phyloP scores from a whole-genome alignment of 306 rosid species.

The Coriaria nepalensis region DNA sequence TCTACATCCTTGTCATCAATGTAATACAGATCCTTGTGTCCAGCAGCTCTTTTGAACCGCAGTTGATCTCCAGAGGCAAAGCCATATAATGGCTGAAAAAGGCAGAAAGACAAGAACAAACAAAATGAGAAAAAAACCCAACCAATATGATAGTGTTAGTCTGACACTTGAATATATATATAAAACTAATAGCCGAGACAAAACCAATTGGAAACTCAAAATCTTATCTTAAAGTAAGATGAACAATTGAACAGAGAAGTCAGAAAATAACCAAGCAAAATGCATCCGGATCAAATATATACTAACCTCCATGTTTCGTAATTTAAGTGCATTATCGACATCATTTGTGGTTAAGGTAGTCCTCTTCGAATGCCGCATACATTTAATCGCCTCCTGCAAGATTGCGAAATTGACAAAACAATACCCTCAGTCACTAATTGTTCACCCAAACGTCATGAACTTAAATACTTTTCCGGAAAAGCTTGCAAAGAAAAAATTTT shows the following conservation, averaged over 20 bases:
- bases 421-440: slow-evolving; percentile 1
- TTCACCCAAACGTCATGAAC: neutral
- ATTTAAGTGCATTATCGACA: slow-evolving; percentile 77
- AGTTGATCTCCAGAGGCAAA: slow-evolving; percentile 57
- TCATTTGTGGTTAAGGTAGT: slow-evolving; percentile 55
- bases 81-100: slow-evolving; percentile 69
- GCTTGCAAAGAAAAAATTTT: no score
- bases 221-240: no score
- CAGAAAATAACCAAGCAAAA: neutral
- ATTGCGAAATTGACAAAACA: slow-evolving; percentile 8
- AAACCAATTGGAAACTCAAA: no score
- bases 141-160: no score
- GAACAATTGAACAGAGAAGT: neutral
- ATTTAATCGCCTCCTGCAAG: slow-evolving; percentile 77
- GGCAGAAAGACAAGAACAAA: neutral
- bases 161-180: no score
- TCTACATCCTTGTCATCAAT: slow-evolving; percentile 87
- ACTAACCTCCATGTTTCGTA: slow-evolving; percentile 74
- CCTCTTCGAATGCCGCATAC: slow-evolving; percentile 83
- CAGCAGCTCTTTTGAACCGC: slow-evolving; percentile 74
- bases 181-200: no score
- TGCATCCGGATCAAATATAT: neutral
- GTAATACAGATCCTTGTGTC: slow-evolving; percentile 82
- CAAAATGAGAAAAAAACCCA: no score
- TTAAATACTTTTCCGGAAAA: no score